Evolutionary conservation across 345 rosid genomes (phyloP).

Genomic region (Linum tenue): DNA sequence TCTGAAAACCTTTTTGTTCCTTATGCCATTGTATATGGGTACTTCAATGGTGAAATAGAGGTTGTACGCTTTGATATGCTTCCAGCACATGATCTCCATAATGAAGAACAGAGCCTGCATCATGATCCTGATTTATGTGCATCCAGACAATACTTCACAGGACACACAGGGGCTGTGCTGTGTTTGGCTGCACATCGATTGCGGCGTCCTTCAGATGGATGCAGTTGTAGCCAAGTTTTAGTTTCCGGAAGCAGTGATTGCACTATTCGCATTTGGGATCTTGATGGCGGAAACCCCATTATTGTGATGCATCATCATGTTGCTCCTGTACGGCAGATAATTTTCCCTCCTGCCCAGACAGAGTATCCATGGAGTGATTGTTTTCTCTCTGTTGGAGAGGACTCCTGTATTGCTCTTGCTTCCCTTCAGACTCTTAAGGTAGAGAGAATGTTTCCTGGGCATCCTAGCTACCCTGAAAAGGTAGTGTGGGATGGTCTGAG

Average conservation of each 20-base stretch:
- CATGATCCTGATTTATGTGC: conserved; percentile 33
- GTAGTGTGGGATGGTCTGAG: conserved; percentile 88
- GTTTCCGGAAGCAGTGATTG: conserved; percentile 90
- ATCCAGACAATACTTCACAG: conserved; percentile 44
- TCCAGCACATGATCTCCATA: conserved; percentile 37
- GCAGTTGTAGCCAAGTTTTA: conserved; percentile 53
- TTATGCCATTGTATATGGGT: conserved; percentile 76
- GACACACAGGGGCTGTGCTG: conserved; percentile 71
- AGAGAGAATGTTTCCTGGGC: conserved; percentile 91
- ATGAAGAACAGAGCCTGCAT: conserved; percentile 28
- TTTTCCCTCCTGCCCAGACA: conserved; percentile 60
- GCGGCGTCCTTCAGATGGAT: conserved; percentile 45
- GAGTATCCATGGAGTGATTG: conserved; percentile 81
- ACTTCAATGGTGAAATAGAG: conserved; percentile 63
- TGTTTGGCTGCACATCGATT: conserved; percentile 81
- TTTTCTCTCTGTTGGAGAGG: conserved; percentile 84
- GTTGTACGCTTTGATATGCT: conserved; percentile 51
- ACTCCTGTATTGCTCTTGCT: conserved; percentile 65
- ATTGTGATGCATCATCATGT: conserved; percentile 81
- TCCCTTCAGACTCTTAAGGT: conserved; percentile 82
- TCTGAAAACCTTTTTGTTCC: conserved; percentile 65
- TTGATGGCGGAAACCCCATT: conserved; percentile 53
- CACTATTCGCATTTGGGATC: conserved; percentile 76
- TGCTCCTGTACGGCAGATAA: conserved; percentile 78
- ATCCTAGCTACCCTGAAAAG: conserved; percentile 56